A percentile compares a stretch with the other conserved stretches of the same genome.
phyloP scores from a whole-genome alignment of 2,329 filamentous ascomycete genomes.

The Aspergillus udagawae region DNA sequence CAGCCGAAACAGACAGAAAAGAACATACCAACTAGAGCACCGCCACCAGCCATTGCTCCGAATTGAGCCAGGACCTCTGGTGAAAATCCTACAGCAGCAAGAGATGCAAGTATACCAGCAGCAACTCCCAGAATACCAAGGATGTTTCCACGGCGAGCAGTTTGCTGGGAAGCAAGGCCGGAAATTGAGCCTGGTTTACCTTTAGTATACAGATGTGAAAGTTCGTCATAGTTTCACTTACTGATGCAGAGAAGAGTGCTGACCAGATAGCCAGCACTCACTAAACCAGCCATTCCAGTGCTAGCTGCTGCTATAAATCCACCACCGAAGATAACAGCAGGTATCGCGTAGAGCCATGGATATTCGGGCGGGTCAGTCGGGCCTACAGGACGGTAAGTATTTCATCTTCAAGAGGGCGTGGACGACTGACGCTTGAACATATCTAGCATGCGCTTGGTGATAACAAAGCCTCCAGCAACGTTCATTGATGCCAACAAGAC shows the following conservation, averaged over 20 bases:
- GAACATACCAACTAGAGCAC: slow-evolving; percentile 56
- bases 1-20: not conserved
- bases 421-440: slow-evolving; percentile 70
- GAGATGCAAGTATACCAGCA: slow-evolving; percentile 75
- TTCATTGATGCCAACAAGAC: slow-evolving; percentile 86
- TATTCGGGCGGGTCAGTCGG: slow-evolving; percentile 85
- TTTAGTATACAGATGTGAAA: not conserved
- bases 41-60: slow-evolving; percentile 67
- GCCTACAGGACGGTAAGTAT: slow-evolving; percentile 41
- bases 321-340: slow-evolving; percentile 71
- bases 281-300: slow-evolving; percentile 76
- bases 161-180: slow-evolving; percentile 74
- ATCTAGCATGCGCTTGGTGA: slow-evolving; percentile 90
- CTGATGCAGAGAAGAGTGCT: slow-evolving; percentile 82
- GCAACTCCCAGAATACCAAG: slow-evolving; percentile 82
- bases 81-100: slow-evolving; percentile 76
- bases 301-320: slow-evolving; percentile 76
- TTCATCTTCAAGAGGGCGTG: not conserved
- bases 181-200: slow-evolving; percentile 59
- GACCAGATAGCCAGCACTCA: slow-evolving; percentile 82
- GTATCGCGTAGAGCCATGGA: slow-evolving; percentile 79
- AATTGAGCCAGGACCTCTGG: slow-evolving; percentile 77
- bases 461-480: slow-evolving; percentile 81
- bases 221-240: slow-evolving; percentile 6
- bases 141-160: slow-evolving; percentile 79